phyloP scores from a whole-genome alignment of 2,329 filamentous ascomycete species.

The Calonectria pauciramosa region DNA sequence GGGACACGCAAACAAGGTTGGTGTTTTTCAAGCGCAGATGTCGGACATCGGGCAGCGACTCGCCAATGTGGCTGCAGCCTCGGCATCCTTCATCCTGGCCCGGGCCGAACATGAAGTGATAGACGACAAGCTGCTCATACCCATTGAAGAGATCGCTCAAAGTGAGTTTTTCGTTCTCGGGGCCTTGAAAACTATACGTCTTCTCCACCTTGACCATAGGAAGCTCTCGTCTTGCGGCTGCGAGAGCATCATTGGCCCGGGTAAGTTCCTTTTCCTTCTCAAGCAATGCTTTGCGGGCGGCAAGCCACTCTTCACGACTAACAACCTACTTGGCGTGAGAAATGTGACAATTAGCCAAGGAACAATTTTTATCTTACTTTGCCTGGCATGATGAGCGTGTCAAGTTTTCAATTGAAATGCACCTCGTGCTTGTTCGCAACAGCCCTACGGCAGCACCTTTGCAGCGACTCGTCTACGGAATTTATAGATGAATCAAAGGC shows the following conservation, averaged over 20 bases:
- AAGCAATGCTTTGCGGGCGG: constrained; percentile 50
- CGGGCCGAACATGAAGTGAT: constrained; percentile 62
- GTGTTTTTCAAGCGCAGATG: constrained; percentile 56
- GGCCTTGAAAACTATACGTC: constrained; percentile 52
- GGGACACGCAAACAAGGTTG: constrained; percentile 55
- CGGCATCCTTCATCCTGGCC: constrained; percentile 51
- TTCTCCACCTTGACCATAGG: constrained; percentile 57
- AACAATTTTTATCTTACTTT: background rate
- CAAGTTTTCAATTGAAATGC: background rate
- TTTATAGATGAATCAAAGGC: background rate
- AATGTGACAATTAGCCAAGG: too few species aligned
- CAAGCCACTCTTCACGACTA: constrained; percentile 51
- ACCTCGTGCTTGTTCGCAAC: background rate
- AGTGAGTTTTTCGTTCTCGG: constrained; percentile 39
- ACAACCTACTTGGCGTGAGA: constrained; percentile 44
- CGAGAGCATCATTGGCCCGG: constrained; percentile 46
- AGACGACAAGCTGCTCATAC: constrained; percentile 55
- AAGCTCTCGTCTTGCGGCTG: constrained; percentile 50
- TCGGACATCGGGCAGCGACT: constrained; percentile 54
- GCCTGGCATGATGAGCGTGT: constrained; percentile 10
- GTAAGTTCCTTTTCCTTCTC: constrained; percentile 52
- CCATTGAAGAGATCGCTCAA: constrained; percentile 51
- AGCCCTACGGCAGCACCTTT: background rate
- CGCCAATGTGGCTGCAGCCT: constrained; percentile 55
- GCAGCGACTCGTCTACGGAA: too few species aligned